Base-by-base conservation (phyloP, 2,329 filamentous ascomycete genomes). In the Colletotrichum higginsianum region DNA sequence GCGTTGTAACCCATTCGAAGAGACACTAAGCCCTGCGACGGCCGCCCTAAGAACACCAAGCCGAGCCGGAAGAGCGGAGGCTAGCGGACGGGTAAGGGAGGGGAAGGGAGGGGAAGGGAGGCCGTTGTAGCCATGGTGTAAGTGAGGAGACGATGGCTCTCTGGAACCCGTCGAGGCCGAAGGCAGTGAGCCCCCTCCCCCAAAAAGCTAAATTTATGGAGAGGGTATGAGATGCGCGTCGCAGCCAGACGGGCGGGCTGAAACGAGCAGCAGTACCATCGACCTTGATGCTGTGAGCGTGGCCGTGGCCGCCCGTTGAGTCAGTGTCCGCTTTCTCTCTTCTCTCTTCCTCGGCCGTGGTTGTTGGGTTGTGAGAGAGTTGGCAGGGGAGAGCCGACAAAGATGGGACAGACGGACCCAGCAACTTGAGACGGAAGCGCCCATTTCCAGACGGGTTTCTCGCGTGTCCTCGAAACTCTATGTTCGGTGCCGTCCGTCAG, bases 121-220 rank as follows among this genome's bases (percentile, higher is more conserved):
- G 9, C 21, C 18, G n/a, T n/a, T n/a, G 61, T n/a, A 30, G 26
- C 40, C 40, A 63, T 42, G 23, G 18, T 53, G n/a, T 50, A 47
- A n/a, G 35, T 13, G 23, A 60, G 15, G 15, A 23, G 38, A 30
- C 6, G 1, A 53, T 18, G 49, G 21, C 30, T 23, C 35, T 35
- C 26, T 53, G 13, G 15, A 8, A 16, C 50, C 30, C 18, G 49
- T 42, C 47, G 15, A 38, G 11, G 49, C 63, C 47, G 56, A 23
- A 50, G 26, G 44, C 50, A 44, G 42, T 52, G 8, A 53, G 44
- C 35, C 11, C 30, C 9, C 35, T 8, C 8, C 35, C 35, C 35
- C 35, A n/a, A 46, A 70, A 71, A 67, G 63, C 44, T 71, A 64
- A 69, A 64, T 63, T 9, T 69, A 69, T 60, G 69, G 58, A 38